Evolutionary conservation across 257 asterid species (phyloP), one percentile per base, ranked within the genome.

Genomic region (Plectranthus barbatus): DNA sequence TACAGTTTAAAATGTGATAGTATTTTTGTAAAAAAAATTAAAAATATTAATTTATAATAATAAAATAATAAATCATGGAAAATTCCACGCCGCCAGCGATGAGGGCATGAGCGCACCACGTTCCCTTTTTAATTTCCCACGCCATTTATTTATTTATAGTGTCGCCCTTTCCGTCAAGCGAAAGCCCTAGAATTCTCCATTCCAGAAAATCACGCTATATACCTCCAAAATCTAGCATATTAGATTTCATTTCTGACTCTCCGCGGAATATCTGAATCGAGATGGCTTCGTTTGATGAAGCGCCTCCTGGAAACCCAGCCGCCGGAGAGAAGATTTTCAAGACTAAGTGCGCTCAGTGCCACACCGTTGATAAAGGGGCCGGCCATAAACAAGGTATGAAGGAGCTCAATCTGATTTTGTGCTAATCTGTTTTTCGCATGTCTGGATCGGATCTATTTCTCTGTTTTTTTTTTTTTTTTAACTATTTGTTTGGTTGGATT

Each of bases 301-400:
- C 96, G 10, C 96, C 96, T 5, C 79, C 89, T 2, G 96, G 96
- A 18, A 72, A 79, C 79, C 1, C 59, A 67, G 64, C 70, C 17
- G 49, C 75, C 14, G 96, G 96, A 61, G 96, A 78, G 77, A 87
- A 87, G 64, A 87, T 83, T 65, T 87, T 83, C 86, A 85, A 80
- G 78, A 83, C 82, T 1, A 83, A 88, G 79, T 88, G 96, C 46
- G 94, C 96, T 60, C 96, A 88, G 76, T 88, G 96, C 48, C 96
- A 87, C 61, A 87, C 94, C 54, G 91, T 83, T 29, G 96, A 80
- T 0, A 83, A 88, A 78, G 96, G 94, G 18, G 84, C 94, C 40
- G 96, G 89, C 34, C 96, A 88, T 73, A 88, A 83, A 68, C 96
- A 88, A 81, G 94, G 96, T 87, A 45, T n/a, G 4, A 6, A 13